A percentile compares a stretch with the other conserved stretches of the same genome.
Conservation (phyloP, 2,329 filamentous ascomycete species). For the Fusarium miscanthi region DNA sequence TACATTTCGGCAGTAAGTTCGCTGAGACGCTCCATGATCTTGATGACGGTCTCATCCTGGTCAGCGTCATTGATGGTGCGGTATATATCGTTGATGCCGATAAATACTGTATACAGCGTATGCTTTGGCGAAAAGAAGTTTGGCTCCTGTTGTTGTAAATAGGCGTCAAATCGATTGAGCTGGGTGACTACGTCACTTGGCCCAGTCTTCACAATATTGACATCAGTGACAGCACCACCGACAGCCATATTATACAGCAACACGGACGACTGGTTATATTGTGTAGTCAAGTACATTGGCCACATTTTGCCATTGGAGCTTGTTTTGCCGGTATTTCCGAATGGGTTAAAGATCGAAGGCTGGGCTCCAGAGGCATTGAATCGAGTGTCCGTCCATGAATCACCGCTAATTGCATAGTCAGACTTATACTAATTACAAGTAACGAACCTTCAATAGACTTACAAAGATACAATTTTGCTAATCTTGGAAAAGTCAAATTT, state of each 20-base stretch:
- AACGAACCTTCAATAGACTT: accelerated
- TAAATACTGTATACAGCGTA: slow-evolving; percentile 8
- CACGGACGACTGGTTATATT: background rate
- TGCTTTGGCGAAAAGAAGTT: background rate
- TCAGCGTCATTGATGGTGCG: slow-evolving; percentile 7
- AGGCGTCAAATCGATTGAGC: background rate
- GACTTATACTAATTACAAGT: accelerated
- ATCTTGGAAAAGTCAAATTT: background rate
- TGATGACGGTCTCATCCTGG: background rate
- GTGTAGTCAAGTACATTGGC: slow-evolving; percentile 9
- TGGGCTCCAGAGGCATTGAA: slow-evolving; percentile 2
- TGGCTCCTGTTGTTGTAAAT: background rate
- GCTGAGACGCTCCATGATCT: background rate
- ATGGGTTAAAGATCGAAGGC: background rate
- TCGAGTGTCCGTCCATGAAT: slow-evolving; percentile 22
- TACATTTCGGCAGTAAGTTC: slow-evolving; percentile 1
- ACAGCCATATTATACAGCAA: slow-evolving; percentile 20
- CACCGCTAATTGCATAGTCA: background rate
- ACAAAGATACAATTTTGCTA: background rate
- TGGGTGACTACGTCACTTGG: slow-evolving; percentile 6
- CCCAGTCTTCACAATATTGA: slow-evolving; percentile 7
- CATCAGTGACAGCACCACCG: slow-evolving; percentile 14
- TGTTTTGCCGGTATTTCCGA: slow-evolving; percentile 13
- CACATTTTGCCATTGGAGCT: slow-evolving; percentile 25
- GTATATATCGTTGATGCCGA: slow-evolving; percentile 27